These are phyloP conservation scores for Rachicladosporium sp. DNA, from an alignment of 2,329 filamentous ascomycete species.

Conservation along the genomic window DNA sequence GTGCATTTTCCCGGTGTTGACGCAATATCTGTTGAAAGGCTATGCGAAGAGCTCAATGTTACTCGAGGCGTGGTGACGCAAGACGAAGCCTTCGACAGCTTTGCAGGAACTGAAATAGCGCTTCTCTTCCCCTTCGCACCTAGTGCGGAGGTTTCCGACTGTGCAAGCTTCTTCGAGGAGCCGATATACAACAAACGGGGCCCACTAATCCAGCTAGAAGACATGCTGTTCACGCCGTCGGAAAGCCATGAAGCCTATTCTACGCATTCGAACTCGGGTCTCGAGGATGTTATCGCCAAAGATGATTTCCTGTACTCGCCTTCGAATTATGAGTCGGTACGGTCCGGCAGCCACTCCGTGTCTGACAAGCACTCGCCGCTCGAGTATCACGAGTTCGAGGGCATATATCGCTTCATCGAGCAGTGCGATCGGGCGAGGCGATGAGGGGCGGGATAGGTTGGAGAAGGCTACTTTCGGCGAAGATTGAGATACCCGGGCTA, in stretches of 20 bases:
- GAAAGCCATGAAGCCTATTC: slow-evolving; percentile 23
- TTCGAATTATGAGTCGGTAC: slow-evolving; percentile 46
- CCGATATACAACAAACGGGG: slow-evolving; percentile 16
- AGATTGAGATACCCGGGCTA: too few species aligned
- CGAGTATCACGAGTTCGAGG: slow-evolving; percentile 51
- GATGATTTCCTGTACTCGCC: slow-evolving; percentile 41
- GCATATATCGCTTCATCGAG: slow-evolving; percentile 54
- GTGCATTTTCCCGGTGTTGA: slow-evolving; percentile 90
- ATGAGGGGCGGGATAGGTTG: too few species aligned
- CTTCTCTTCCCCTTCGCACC: slow-evolving; percentile 81
- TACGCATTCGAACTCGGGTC: slow-evolving; percentile 20
- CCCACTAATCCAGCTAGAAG: slow-evolving; percentile 39
- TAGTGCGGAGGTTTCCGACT: slow-evolving; percentile 33
- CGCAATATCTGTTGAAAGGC: slow-evolving; percentile 61
- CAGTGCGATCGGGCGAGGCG: slow-evolving; percentile 39
- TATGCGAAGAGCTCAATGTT: slow-evolving; percentile 82
- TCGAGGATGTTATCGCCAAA: slow-evolving; percentile 19
- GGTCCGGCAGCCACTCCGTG: slow-evolving; percentile 37
- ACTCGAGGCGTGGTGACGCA: slow-evolving; percentile 66
- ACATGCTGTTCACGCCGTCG: slow-evolving; percentile 41
- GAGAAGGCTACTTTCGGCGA: too few species aligned
- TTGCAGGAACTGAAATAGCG: slow-evolving; percentile 58
- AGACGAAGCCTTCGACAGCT: slow-evolving; percentile 61
- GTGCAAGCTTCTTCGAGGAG: slow-evolving; percentile 31
- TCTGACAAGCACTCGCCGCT: slow-evolving; percentile 31